Percentiles rank a stretch among this genome's conserved stretches.
Evolutionary conservation across 2,329 filamentous ascomycete genomes (phyloP).

Genomic region (Fusarium albidum): DNA sequence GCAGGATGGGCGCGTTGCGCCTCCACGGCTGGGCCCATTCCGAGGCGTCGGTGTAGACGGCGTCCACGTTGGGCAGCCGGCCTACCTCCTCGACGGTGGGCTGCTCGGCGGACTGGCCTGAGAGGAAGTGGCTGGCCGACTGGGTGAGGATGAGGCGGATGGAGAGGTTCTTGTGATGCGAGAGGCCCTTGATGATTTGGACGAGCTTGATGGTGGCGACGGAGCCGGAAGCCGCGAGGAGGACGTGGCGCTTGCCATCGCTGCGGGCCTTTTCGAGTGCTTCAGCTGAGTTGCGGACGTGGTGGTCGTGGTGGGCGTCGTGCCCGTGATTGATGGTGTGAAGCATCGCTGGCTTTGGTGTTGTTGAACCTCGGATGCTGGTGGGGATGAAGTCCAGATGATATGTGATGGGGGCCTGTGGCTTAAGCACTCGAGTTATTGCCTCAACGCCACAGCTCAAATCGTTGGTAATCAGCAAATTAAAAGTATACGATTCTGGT

Average conservation of each 20-base stretch:
- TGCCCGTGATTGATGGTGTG: conserved; percentile 32
- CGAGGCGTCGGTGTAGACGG: conserved; percentile 81
- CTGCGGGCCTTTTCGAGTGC: conserved; percentile 43
- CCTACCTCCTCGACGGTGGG: conserved; percentile 69
- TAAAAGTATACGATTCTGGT: background rate
- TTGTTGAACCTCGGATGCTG: background rate
- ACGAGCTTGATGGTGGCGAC: conserved; percentile 91
- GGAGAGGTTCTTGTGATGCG: conserved; percentile 64
- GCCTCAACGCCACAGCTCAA: background rate
- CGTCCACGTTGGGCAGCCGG: conserved; percentile 76
- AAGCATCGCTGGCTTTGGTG: conserved; percentile 27
- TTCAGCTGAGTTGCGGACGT: conserved; percentile 40
- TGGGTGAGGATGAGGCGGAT: conserved; percentile 86
- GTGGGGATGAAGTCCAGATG: conserved; percentile 3
- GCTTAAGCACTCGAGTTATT: conserved; percentile 9
- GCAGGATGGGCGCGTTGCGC: conserved; percentile 80
- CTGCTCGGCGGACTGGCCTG: conserved; percentile 79
- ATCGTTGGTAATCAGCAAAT: background rate
- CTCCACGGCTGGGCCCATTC: conserved; percentile 86
- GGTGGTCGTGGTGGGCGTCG: conserved; percentile 35
- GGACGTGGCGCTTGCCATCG: conserved; percentile 53
- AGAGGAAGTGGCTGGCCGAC: conserved; percentile 78
- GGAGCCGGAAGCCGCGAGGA: conserved; percentile 57
- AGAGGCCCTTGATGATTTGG: conserved; percentile 69
- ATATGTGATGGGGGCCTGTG: conserved; percentile 6